These are phyloP conservation scores for Starmerella bombicola DNA, from an alignment of 805 yeast genomes.

Conservation along the genomic window DNA sequence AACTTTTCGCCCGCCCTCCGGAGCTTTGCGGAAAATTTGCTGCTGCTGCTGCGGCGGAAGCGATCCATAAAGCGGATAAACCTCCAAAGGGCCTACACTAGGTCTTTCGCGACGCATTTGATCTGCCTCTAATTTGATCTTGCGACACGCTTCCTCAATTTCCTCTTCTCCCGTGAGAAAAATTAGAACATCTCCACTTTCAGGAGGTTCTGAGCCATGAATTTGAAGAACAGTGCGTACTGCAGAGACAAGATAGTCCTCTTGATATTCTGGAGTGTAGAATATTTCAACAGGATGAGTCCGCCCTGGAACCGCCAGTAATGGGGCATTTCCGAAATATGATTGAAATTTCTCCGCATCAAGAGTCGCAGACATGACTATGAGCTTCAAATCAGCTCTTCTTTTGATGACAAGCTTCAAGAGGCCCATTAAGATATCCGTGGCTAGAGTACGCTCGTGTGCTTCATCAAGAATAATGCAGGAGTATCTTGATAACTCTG, in stretches of 20 bases:
- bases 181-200: conserved; percentile 25
- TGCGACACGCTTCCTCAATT: conserved; percentile 91
- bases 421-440: conserved; percentile 93
- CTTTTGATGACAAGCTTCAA: conserved; percentile 67
- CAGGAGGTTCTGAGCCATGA: conserved; percentile 44
- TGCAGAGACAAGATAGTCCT: conserved; percentile 89
- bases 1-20: conserved; percentile 85
- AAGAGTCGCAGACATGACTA: conserved; percentile 94
- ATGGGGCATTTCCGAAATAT: conserved; percentile 83
- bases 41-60: conserved; percentile 94
- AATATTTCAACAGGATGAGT: conserved; percentile 95
- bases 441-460: conserved; percentile 92
- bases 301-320: conserved; percentile 94
- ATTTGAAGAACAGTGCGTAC: conserved; percentile 90
- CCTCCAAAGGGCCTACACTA: conserved; percentile 75
- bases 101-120: conserved; percentile 70
- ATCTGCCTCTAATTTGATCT: conserved; percentile 77
- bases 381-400: conserved; percentile 79
- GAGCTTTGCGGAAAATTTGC: conserved; percentile 84
- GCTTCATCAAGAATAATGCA: conserved; percentile 95
- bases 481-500: conserved; percentile 61
- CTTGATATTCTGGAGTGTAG: conserved; percentile 92
- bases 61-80: conserved; percentile 92
- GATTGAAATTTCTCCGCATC: conserved; percentile 92
- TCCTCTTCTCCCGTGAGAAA: conserved; percentile 57